These are phyloP conservation scores for Teratosphaeria viscida DNA, from an alignment of 2,329 filamentous ascomycete genomes.

Conservation along the genomic window DNA sequence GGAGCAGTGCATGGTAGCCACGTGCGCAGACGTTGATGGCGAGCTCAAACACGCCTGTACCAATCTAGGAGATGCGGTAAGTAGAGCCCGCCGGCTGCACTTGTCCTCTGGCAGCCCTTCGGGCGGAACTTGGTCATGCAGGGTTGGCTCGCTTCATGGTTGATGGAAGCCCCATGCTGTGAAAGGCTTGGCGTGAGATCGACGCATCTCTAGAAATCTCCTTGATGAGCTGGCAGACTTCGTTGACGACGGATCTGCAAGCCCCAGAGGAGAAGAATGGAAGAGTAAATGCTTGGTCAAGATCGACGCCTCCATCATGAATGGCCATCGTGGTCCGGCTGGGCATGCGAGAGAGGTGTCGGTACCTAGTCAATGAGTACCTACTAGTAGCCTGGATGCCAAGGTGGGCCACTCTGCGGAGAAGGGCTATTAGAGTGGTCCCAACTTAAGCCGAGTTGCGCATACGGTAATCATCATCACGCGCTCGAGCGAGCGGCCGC, in stretches of 20 bases:
- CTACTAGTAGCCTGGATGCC: too few relatives aligned
- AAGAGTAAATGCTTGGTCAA: too few relatives aligned
- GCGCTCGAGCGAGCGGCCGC: not conserved
- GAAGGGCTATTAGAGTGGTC: not conserved
- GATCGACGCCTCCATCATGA: not conserved
- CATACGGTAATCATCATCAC: not conserved
- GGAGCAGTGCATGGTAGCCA: not conserved
- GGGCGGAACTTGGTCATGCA: not conserved
- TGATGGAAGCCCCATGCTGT: not conserved
- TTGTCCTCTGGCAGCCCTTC: not conserved
- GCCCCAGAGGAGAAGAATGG: not conserved
- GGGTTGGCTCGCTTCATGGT: not conserved
- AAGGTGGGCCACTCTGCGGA: not conserved
- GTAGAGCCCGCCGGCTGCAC: not conserved
- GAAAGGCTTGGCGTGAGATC: not conserved
- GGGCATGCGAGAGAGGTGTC: not conserved
- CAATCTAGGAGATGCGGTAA: not conserved
- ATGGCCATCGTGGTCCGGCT: not conserved
- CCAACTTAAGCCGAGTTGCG: not conserved
- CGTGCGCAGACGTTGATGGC: not conserved
- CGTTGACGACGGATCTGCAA: not conserved
- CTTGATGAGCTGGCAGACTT: not conserved
- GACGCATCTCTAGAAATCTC: not conserved
- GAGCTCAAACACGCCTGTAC: not conserved
- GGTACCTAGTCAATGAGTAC: not conserved